Base-by-base conservation (phyloP, 768 basidiomycete genomes). In the Phallus indusiatus region DNA sequence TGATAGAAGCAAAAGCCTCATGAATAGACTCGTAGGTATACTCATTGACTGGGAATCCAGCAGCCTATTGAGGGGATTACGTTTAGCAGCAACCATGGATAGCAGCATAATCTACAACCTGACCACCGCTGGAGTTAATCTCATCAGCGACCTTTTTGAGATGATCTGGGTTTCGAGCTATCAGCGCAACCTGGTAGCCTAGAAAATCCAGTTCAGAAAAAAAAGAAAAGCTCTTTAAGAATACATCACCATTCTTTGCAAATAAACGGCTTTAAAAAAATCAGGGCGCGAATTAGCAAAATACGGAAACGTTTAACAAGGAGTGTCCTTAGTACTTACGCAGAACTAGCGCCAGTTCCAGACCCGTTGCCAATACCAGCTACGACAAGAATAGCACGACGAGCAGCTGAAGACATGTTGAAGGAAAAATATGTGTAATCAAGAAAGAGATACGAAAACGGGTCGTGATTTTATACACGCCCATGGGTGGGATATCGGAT, bases 161-260 rank as follows among this genome's bases (percentile, higher is more conserved):
- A 20, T 76, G 66, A 17, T 79, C 78, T 1, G 73, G 66, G 14
- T 81, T 79, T 51, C 85, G 75, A 12, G 85, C 83, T 37, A 88
- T 74, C 48, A 89, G 71, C 0, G 86, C 87, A 34, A 88, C 76
- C 47, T 75, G 79, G 66, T 86, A 88, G 0, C 86, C 86, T 33
- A 47, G 22, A 33, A 24, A 28, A 24, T 28, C 21, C 47, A 5
- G 42, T 17, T 20, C 24, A 10, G 22, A 42, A 47, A 49, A 17
- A 18, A 17, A 17, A 22, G 24, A 56, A 51, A 4, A 24, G 22
- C 46, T 24, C 14, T 55, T 34, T 36, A 20, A 42, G 18, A 11
- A 51, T 51, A 46, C 18, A 37, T 47, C 20, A 56, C 55, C 57
- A 53, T 66, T 65, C 54, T 72, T 35, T 2, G 74, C 68, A 59